Base-by-base conservation (phyloP, 768 basidiomycete species). In the Exsudoporus frostii region DNA sequence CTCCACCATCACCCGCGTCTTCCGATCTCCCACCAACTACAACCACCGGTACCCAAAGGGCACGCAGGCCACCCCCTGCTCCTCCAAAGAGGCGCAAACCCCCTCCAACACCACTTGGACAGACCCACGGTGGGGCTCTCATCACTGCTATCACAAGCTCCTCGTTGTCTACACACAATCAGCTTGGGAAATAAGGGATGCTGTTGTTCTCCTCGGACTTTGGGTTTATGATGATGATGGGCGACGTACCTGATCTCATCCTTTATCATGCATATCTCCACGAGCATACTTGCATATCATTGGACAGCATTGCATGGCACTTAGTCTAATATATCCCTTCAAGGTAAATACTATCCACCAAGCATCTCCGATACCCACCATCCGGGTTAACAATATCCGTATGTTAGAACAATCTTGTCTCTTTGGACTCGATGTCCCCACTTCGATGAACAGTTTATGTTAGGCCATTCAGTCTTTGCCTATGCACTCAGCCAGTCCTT, bases 61-160 rank as follows among this genome's bases (percentile, higher is more conserved):
- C 47, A 46, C 75, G 79, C 50, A 70, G 82, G 50, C 79, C 87
- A 3, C 84, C 88, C 0, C 83, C 88, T n/a, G 79, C 83, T 10
- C 85, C 86, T 19, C 78, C 78, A 4, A 82, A 83, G 62, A 76
- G 88, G 41, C 72, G 88, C 62, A 87, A 86, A 59, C 83, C 88
- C 1, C 88, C 89, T 32, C 84, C 88, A 15, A 75, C 85, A 41
- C 86, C 89, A 10, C 70, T 77, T 2, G 74, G 73, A 29, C 73
- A 66, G 45, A 77, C 76, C 1, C 74, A 77, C 50, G 62, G 77
- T 14, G 83, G 81, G 9, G 78, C 76, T 20, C 81, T 79, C 33
- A 83, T 88, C 32, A 83, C 82, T 7, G 74, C 84, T 1, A 86
- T 88, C 37, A 73, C 76, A 20, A 69, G 65, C 27, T 74, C 75